phyloP scores from a whole-genome alignment of 192 early-diverging fungal genomes.

The Backusella tarrabulga region DNA sequence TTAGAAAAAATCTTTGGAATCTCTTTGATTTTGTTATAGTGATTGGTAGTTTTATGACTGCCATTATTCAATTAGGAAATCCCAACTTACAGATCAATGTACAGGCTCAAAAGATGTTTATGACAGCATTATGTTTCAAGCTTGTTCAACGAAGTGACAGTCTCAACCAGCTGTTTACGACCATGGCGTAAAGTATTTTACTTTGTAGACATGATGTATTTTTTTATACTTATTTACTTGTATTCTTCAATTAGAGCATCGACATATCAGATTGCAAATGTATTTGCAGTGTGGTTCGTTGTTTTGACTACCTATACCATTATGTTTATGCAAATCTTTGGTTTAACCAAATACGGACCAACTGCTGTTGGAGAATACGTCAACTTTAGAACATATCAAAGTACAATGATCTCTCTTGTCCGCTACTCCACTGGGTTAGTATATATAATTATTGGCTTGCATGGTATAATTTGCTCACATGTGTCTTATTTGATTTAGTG shows the following conservation, averaged over 20 bases:
- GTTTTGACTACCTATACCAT: constrained; percentile 54
- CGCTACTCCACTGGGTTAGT: constrained; percentile 55
- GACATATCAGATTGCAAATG: constrained; percentile 46
- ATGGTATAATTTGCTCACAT: not conserved
- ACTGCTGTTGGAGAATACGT: constrained; percentile 43
- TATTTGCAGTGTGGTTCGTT: constrained; percentile 60
- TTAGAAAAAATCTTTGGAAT: constrained; percentile 52
- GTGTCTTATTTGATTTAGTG: constrained; percentile 33
- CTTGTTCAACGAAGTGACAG: constrained; percentile 56
- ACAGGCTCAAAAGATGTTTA: constrained; percentile 55
- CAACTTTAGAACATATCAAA: constrained; percentile 50
- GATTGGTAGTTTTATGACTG: constrained; percentile 46
- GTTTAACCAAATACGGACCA: constrained; percentile 52
- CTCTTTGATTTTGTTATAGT: constrained; percentile 67
- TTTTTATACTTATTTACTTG: not conserved
- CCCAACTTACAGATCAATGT: constrained; percentile 35
- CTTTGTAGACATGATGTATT: not conserved
- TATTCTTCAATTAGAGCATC: constrained; percentile 16
- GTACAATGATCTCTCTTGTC: constrained; percentile 45
- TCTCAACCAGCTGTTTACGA: constrained; percentile 60
- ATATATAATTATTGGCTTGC: not conserved
- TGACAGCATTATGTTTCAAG: constrained; percentile 55
- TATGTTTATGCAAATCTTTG: constrained; percentile 65
- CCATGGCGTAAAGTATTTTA: constrained; percentile 48
- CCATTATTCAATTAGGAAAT: constrained; percentile 22